A percentile compares a stretch with the other conserved stretches of the same genome.
These are phyloP conservation scores for Parietaria judaica DNA, from an alignment of 306 rosid genomes.

Conservation along the genomic window DNA sequence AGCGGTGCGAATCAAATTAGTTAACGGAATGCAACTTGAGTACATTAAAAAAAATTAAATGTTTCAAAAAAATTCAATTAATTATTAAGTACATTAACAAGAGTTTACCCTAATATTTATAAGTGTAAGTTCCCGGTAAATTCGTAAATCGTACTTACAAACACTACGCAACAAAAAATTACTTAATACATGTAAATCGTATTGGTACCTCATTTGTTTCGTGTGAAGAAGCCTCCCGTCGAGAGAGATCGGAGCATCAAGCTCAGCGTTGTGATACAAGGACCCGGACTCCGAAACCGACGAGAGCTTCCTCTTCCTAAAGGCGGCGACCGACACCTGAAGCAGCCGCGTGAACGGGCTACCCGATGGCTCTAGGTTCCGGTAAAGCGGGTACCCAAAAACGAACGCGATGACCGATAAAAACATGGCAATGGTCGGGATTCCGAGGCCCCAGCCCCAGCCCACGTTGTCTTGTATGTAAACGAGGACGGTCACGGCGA, in stretches of 20 bases:
- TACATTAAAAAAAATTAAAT: too few relatives aligned
- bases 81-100: too few relatives aligned
- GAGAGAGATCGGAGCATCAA: slow-evolving; percentile 54
- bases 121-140: too few relatives aligned
- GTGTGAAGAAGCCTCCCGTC: slow-evolving; percentile 62
- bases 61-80: too few relatives aligned
- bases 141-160: too few relatives aligned
- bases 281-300: slow-evolving; percentile 16
- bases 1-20: too few relatives aligned
- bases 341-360: slow-evolving; percentile 88
- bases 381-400: slow-evolving; percentile 72
- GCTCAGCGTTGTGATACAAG: slow-evolving; percentile 57
- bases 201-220: slow-evolving; percentile 51
- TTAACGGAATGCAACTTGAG: too few relatives aligned
- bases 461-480: slow-evolving; percentile 86
- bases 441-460: slow-evolving; percentile 88
- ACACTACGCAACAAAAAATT: too few relatives aligned
- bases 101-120: too few relatives aligned
- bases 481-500: slow-evolving; percentile 82
- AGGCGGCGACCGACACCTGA: slow-evolving; percentile 67
- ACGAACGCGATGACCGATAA: slow-evolving; percentile 54
- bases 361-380: slow-evolving; percentile 62
- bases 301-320: slow-evolving; percentile 45
- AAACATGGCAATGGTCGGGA: slow-evolving; percentile 75
- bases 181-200: neutral